Evolutionary conservation across 1,284 basidiomycete species (phyloP).

Genomic region (Trichosporon asahii): DNA sequence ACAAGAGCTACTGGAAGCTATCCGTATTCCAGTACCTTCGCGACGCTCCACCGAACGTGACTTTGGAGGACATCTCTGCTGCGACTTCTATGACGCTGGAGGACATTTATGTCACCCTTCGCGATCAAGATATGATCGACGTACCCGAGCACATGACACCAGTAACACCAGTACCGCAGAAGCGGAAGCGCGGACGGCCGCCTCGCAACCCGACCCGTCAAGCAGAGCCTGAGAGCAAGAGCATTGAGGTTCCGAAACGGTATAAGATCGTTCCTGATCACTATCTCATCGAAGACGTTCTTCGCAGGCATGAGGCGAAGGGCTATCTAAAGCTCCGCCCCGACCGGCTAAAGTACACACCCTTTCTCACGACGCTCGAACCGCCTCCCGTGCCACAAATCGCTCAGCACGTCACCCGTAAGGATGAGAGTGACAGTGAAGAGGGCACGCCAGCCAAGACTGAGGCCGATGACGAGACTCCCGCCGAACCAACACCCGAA

Average conservation of each 20-base stretch:
- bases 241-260: slow-evolving; percentile 61
- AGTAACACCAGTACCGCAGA: slow-evolving; percentile 2
- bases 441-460: background rate
- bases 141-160: slow-evolving; percentile 3
- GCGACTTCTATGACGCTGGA: slow-evolving; percentile 88
- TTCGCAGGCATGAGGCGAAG: slow-evolving; percentile 72
- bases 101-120: slow-evolving; percentile 77
- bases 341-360: slow-evolving; percentile 90
- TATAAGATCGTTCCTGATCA: slow-evolving; percentile 73
- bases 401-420: background rate
- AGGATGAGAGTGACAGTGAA: background rate
- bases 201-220: slow-evolving; percentile 18
- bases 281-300: slow-evolving; percentile 67
- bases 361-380: slow-evolving; percentile 65
- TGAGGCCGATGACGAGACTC: background rate
- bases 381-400: slow-evolving; percentile 1
- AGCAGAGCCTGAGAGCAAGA: slow-evolving; percentile 28
- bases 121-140: slow-evolving; percentile 73
- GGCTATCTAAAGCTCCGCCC: slow-evolving; percentile 75
- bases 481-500: slow-evolving; percentile 15
- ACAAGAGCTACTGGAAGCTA: slow-evolving; percentile 92
- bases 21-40: slow-evolving; percentile 78
- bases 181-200: slow-evolving; percentile 17
- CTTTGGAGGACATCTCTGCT: slow-evolving; percentile 81
- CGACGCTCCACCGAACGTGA: slow-evolving; percentile 60